These are phyloP conservation scores for Auriscalpium vulgare DNA, from an alignment of 768 basidiomycete genomes.

Conservation along the genomic window DNA sequence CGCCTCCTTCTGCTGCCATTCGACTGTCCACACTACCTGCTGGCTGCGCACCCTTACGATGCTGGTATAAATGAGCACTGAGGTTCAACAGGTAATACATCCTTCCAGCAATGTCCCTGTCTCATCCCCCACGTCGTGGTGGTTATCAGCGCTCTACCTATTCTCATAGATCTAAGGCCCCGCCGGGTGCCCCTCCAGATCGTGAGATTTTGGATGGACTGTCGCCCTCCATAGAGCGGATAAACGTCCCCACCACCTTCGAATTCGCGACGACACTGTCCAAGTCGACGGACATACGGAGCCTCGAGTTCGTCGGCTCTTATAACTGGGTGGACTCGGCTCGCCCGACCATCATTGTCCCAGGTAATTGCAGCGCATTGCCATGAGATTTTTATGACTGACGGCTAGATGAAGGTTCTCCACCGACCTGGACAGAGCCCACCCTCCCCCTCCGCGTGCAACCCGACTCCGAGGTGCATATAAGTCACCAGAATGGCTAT, in stretches of 20 bases:
- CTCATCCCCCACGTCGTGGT: no score
- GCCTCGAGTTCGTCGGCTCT: slow-evolving; percentile 22
- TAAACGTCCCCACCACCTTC: neutral
- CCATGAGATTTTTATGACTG: neutral
- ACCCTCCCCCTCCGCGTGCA: slow-evolving; percentile 44
- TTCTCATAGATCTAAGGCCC: no score
- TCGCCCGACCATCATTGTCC: slow-evolving; percentile 23
- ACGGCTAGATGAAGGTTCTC: slow-evolving; percentile 38
- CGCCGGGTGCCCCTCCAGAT: neutral
- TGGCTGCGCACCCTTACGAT: no score
- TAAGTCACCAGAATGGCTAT: slow-evolving; percentile 52
- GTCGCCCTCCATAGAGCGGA: slow-evolving; percentile 2
- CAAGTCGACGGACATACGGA: neutral
- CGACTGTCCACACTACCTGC: no score
- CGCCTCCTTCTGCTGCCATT: no score
- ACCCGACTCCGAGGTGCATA: slow-evolving; percentile 41
- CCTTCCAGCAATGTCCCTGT: no score
- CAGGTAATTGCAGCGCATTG: slow-evolving; percentile 16
- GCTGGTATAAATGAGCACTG: no score
- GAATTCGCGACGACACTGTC: neutral
- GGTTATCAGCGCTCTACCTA: no score
- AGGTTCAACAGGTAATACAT: no score
- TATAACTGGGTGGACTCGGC: slow-evolving; percentile 22
- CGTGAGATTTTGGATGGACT: slow-evolving; percentile 7
- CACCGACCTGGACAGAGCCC: slow-evolving; percentile 46